A percentile compares a stretch with the other conserved stretches of the same genome.
Evolutionary conservation across 768 basidiomycete species (phyloP).

Genomic region (Xerocomus potaroensis): DNA sequence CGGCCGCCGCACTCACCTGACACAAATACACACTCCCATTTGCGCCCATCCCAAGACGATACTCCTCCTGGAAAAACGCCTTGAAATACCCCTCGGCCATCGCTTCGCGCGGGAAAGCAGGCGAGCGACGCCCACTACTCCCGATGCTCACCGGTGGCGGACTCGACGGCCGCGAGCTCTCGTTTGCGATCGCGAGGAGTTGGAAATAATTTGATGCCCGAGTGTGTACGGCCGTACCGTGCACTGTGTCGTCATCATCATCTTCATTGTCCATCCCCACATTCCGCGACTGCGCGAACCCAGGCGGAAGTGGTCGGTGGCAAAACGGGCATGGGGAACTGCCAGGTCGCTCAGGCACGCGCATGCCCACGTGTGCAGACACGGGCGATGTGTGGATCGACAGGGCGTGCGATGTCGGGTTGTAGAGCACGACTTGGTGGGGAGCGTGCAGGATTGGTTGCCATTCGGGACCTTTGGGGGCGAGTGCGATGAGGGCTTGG

Average conservation of each 20-base stretch:
- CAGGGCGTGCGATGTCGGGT: slow-evolving; percentile 79
- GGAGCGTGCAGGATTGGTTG: slow-evolving; percentile 78
- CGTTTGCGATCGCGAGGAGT: slow-evolving; percentile 67
- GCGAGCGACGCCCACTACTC: background rate
- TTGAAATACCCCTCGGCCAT: slow-evolving; percentile 94
- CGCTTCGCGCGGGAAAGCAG: slow-evolving; percentile 58
- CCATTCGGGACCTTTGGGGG: slow-evolving; percentile 45
- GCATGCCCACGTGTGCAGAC: too few species aligned
- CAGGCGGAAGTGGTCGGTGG: slow-evolving; percentile 52
- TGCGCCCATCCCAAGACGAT: slow-evolving; percentile 89
- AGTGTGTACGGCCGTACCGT: slow-evolving; percentile 41
- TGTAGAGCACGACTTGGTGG: slow-evolving; percentile 85
- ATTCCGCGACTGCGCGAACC: slow-evolving; percentile 35
- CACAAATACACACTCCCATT: slow-evolving; percentile 89
- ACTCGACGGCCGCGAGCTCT: slow-evolving; percentile 50
- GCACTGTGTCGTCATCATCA: slow-evolving; percentile 23
- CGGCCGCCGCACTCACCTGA: slow-evolving; percentile 47
- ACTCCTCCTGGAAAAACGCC: slow-evolving; percentile 89
- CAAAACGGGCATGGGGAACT: slow-evolving; percentile 66
- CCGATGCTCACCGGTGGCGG: slow-evolving; percentile 35
- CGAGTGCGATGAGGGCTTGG: slow-evolving; percentile 28
- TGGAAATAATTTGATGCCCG: slow-evolving; percentile 80
- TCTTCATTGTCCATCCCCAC: slow-evolving; percentile 13
- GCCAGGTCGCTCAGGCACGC: slow-evolving; percentile 22
- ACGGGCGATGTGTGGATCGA: slow-evolving; percentile 47